These are phyloP conservation scores for Anethum foeniculum DNA, from an alignment of 140 eudicot species.

Conservation along the genomic window DNA sequence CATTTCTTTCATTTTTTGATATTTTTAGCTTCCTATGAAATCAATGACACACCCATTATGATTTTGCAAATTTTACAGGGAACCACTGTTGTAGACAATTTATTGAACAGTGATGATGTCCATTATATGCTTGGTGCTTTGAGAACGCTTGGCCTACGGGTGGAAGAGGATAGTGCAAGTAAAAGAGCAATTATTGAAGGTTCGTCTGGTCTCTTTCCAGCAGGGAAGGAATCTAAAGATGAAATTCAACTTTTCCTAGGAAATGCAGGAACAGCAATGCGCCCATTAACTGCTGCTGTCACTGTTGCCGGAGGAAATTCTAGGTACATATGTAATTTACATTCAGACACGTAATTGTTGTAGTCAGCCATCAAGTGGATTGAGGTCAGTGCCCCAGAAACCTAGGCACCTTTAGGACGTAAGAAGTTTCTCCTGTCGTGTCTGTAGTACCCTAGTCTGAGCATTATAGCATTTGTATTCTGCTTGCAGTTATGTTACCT, in stretches of 20 bases:
- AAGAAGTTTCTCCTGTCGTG: not conserved
- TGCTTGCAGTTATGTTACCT: not conserved
- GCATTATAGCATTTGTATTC: not conserved
- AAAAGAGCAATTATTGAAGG: conserved; percentile 87
- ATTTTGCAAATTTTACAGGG: conserved; percentile 41
- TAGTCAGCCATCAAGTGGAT: not conserved
- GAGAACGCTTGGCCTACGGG: conserved; percentile 74
- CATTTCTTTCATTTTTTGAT: not conserved
- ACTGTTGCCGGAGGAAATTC: conserved; percentile 92
- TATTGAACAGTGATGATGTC: conserved; percentile 83
- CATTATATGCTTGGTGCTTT: conserved; percentile 98
- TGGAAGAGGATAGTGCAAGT: conserved; percentile 62
- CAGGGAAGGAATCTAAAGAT: conserved; percentile 59
- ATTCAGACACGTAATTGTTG: not conserved
- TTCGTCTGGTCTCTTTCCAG: conserved; percentile 82
- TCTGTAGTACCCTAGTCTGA: not conserved
- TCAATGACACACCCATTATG: not conserved
- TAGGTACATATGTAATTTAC: conserved; percentile 32
- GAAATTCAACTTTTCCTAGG: conserved; percentile 94
- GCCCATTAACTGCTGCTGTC: conserved; percentile 98
- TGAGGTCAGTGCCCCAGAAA: not conserved
- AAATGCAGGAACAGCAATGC: conserved; percentile 99
- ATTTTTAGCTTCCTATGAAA: not conserved
- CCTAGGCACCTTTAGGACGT: not conserved
- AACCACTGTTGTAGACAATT: conserved; percentile 82